Evolutionary conservation across 495 filamentous ascomycete species (phyloP), one percentile per base, ranked within the genome.

Genomic region (Xanthoparmelia taractica): DNA sequence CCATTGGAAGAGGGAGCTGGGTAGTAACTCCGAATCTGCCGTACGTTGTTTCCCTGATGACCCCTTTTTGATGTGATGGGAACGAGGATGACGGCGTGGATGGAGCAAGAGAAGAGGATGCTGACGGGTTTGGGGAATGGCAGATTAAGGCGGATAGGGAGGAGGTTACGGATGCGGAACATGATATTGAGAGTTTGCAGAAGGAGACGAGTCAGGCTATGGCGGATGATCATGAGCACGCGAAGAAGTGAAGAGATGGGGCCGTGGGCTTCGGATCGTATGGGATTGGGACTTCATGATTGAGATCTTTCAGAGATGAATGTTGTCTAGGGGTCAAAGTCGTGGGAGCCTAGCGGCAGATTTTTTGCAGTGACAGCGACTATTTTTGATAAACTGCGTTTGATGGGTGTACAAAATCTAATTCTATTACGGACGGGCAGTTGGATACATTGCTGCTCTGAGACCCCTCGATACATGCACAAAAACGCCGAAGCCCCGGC

Each of bases 1-100:
- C 17, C 81, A 91, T 67, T 96, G 92, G 92, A 88, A 88, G 73
- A 77, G 85, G 25, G 86, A 89, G 70, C 74, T 96, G 60, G 89
- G 89, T 8, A 89, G 84, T 63, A 82, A 89, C 71, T 90, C 86
- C 69, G 92, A 96, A 79, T 85, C 86, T 66, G 85, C 84, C 69
- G 85, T 96, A 74, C 54, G 77, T 69, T 27, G 11, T 23, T 29
- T 45, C 20, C 5, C 10, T 36, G n/a, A n/a, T n/a, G n/a, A 10
- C 8, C 12, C 27, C 15, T 31, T 34, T 48, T 25, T 13, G 31
- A 17, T 15, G 25, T 29, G 8, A 23, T 47, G 43, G 43, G 8
- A 36, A 12, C 20, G 20, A 20, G 41, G 40, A 20, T 18, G 40
- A 41, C 17, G 43, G 43, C 10, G 10, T 1, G 5, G n/a, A 6